Evolutionary conservation across 805 yeast genomes (phyloP).

Genomic region (Kuraishia molischiana): DNA sequence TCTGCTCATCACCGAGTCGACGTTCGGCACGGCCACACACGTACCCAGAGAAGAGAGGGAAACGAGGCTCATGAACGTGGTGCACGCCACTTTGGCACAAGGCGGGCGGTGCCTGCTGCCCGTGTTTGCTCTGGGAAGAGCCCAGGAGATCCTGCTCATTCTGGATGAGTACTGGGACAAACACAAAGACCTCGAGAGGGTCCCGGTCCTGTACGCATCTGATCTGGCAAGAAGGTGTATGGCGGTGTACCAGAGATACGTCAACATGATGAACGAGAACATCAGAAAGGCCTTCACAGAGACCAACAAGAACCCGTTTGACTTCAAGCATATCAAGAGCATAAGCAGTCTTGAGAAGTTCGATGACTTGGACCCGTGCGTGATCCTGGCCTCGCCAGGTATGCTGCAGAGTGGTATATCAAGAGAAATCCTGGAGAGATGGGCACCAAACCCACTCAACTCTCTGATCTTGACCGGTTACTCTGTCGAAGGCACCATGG

Average conservation of each 20-base stretch:
- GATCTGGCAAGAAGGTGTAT: constrained; percentile 90
- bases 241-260: constrained; percentile 94
- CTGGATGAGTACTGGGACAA: constrained; percentile 92
- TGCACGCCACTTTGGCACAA: constrained; percentile 72
- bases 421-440: constrained; percentile 79
- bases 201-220: constrained; percentile 86
- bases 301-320: constrained; percentile 81
- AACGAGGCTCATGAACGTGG: constrained; percentile 63
- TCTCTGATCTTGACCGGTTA: constrained; percentile 88
- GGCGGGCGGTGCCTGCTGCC: constrained; percentile 94
- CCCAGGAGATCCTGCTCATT: constrained; percentile 85
- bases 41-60: constrained; percentile 87
- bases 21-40: constrained; percentile 96
- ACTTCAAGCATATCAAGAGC: constrained; percentile 76
- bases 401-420: constrained; percentile 97
- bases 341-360: constrained; percentile 72
- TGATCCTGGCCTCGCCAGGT: constrained; percentile 95
- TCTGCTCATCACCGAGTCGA: constrained; percentile 85
- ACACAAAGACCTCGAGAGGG: constrained; percentile 71
- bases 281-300: constrained; percentile 69
- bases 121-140: constrained; percentile 93
- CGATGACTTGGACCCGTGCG: constrained; percentile 93
- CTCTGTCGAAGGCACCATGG: constrained; percentile 98
- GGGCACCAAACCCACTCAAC: constrained; percentile 97
- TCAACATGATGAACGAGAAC: constrained; percentile 94